Base-by-base conservation (phyloP, 805 yeast genomes). In the Diddensiella caesifluorescens region DNA sequence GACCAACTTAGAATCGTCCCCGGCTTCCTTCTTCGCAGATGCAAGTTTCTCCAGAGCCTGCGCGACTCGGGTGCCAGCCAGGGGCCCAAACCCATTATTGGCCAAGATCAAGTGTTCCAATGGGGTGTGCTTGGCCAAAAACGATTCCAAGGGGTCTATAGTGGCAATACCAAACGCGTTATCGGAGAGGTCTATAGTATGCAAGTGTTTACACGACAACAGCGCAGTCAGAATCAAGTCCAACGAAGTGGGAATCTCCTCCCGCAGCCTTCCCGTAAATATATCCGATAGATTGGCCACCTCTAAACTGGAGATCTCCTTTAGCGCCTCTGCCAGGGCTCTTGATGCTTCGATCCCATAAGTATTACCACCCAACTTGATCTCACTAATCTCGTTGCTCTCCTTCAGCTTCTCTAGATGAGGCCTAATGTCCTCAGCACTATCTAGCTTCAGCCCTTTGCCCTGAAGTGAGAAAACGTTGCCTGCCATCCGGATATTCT, bases 61-160 rank as follows among this genome's bases (percentile, higher is more conserved):
- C 46, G 97, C 99, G 48, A 92, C 84, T 61, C 95, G 77, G 44
- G 90, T 82, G 55, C 99, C 98, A 0, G 97, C 95, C 61, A 83
- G 83, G 20, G 99, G 99, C 26, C 99, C 99, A 79, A 92, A 82
- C 42, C 99, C 99, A 62, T 92, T 92, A 66, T 92, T 92, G 35
- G 96, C 82, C 48, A 92, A 70, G 51, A 86, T 80, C 62, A 92
- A 74, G 60, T 92, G 96, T 63, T 85, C 83, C 42, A 92, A 67
- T 20, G 94, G 79, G 13, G 77, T 73, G 26, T 90, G 95, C 53
- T 80, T 71, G 9, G 84, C 68, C 45, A 92, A 69, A 55, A 80
- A 88, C 21, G 69, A 71, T 60, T 92, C 95, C 42, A 92, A 72
- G 5, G 92, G 94, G 45, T 83, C 95, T 48, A 92, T 86, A 19